Percentiles rank a stretch among this genome's conserved stretches.
These are phyloP conservation scores for Aegle marmelos DNA, from an alignment of 345 rosid genomes.

Conservation along the genomic window DNA sequence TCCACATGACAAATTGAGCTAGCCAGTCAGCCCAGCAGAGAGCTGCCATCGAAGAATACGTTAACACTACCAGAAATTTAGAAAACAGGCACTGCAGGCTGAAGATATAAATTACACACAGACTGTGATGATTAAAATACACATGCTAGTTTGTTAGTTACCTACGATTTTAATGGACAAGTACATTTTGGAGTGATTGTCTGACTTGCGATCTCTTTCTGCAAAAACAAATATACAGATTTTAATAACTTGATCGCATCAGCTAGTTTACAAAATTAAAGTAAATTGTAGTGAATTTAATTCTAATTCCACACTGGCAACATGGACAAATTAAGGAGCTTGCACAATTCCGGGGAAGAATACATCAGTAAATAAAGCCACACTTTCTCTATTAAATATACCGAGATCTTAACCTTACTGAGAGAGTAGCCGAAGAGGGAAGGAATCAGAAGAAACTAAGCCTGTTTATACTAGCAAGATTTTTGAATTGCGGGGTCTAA, in stretches of 20 bases:
- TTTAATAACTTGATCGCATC: too few species aligned
- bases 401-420: neutral
- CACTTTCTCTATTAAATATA: neutral
- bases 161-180: neutral
- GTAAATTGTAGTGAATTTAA: too few species aligned
- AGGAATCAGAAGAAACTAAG: neutral
- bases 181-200: neutral
- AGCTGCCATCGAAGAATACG: neutral
- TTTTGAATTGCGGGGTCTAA: neutral
- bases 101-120: too few species aligned
- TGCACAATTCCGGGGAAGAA: neutral
- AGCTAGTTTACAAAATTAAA: too few species aligned
- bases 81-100: neutral
- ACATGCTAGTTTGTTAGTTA: neutral
- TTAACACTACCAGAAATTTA: neutral
- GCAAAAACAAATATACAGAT: too few species aligned
- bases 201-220: too few species aligned
- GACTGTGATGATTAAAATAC: neutral
- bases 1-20: constrained; percentile 5
- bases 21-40: constrained; percentile 7
- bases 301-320: too few species aligned
- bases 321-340: neutral
- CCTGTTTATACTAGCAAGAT: neutral
- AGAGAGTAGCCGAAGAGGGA: too few species aligned
- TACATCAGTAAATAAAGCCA: too few species aligned